Evolutionary conservation across 441 rosid species (phyloP).

Genomic region (Bocquillonia castaneifolia): DNA sequence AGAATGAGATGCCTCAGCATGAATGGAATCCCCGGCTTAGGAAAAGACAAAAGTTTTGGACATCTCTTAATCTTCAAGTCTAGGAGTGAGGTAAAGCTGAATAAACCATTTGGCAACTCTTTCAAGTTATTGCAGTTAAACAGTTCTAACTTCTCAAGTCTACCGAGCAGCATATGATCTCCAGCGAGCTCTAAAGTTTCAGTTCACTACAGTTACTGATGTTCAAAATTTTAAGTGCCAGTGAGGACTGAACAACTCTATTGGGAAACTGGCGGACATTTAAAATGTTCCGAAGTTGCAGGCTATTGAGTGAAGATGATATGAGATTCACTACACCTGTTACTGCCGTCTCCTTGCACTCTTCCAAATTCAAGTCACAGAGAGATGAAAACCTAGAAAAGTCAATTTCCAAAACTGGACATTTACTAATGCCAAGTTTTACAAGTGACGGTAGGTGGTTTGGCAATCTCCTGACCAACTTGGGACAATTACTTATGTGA

Average conservation of each 20-base stretch:
- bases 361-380: not conserved
- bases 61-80: not conserved
- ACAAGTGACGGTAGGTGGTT: not conserved
- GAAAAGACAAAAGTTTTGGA: not conserved
- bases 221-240: not conserved
- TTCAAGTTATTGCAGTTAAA: not conserved
- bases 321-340: not conserved
- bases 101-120: not conserved
- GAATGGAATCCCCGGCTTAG: not conserved
- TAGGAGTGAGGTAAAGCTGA: not conserved
- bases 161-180: not conserved
- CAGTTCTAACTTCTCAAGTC: not conserved
- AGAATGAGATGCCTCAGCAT: not conserved
- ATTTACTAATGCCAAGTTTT: not conserved
- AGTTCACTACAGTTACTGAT: not conserved
- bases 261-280: not conserved
- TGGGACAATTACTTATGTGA: conserved; percentile 11
- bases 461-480: not conserved
- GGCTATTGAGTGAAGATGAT: too few species aligned
- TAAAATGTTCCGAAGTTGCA: not conserved
- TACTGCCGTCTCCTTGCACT: not conserved
- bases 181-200: not conserved
- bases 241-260: not conserved
- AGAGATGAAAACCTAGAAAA: not conserved
- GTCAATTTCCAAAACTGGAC: not conserved